phyloP scores from a whole-genome alignment of 257 asterid species.

The Przewalskia tangutica region DNA sequence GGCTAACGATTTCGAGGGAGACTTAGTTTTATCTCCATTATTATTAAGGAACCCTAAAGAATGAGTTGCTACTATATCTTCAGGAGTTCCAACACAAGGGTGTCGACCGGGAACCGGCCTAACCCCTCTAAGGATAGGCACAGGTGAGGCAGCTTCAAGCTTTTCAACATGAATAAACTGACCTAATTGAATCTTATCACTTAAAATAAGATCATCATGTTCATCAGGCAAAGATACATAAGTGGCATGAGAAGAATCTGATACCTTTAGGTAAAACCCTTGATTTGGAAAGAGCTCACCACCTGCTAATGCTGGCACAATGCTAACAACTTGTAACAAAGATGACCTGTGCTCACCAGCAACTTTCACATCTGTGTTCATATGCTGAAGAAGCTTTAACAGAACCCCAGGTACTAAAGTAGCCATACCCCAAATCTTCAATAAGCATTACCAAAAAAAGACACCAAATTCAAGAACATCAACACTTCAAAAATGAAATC shows the following conservation, averaged over 20 bases:
- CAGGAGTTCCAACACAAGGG: conserved; percentile 94
- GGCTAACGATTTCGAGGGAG: conserved; percentile 15
- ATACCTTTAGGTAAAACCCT: conserved; percentile 95
- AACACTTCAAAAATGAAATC: neutral
- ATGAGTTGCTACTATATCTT: conserved; percentile 85
- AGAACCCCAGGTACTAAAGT: conserved; percentile 85
- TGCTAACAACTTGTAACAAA: conserved; percentile 81
- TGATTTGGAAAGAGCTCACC: conserved; percentile 92
- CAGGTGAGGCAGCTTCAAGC: conserved; percentile 92
- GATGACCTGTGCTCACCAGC: conserved; percentile 98
- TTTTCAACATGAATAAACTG: conserved; percentile 88
- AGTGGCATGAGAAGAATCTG: conserved; percentile 96
- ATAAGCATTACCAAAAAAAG: conserved; percentile 34
- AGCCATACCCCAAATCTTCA: conserved; percentile 49
- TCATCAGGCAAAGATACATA: conserved; percentile 92
- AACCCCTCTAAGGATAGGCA: conserved; percentile 80
- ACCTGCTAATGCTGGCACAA: conserved; percentile 92
- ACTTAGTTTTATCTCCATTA: conserved; percentile 36
- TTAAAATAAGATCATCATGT: conserved; percentile 81
- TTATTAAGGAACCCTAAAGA: conserved; percentile 69
- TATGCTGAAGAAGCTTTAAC: conserved; percentile 90
- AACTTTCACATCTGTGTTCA: conserved; percentile 89
- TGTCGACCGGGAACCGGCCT: conserved; percentile 86
- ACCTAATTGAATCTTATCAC: conserved; percentile 93
- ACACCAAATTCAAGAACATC: neutral